Evolutionary conservation across 108 stramenopile species (phyloP), one percentile per base, ranked within the genome.

Genomic region (Cyclotella choctawhatcheeana): DNA sequence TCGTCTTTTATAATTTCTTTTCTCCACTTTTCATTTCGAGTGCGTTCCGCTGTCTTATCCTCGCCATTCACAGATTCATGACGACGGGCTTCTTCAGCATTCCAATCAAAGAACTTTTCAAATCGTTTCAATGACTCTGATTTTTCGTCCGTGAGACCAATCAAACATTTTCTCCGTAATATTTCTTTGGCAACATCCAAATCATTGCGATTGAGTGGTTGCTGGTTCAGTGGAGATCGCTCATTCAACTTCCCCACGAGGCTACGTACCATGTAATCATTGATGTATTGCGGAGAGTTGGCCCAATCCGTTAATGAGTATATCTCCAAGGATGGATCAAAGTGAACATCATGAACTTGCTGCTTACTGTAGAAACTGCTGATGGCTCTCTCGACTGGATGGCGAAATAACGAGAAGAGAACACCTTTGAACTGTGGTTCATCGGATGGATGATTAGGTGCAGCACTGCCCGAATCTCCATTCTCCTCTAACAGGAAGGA

Each of bases 151-250:
- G 65, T 18, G 8, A 84, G 66, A 5, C 84, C 84, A 10, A 84
- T 44, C 25, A 84, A 31, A 30, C 51, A 73, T 40, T 84, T 84
- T 32, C 80, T 37, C 17, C 84, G 80, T 17, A 84, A 33, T 26
- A 84, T 69, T 73, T 81, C 84, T 43, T 76, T 84, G n/a, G 78
- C 84, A 27, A 78, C 48, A 67, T 77, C 66, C 20, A 84, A 44
- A 62, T 80, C 79, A 10, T 35, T 44, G 32, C 58, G 64, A 13
- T 17, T 59, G 12, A 83, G 52, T 37, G 58, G 66, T 3, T 22
- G 58, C 27, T 59, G 59, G 20, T 55, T 61, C 20, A 44, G 61
- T 35, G 58, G 66, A 18, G 33, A 65, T 37, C 34, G 31, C 17
- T 67, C 48, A 29, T 60, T 32, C 1, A 72, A 24, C 53, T 82